A percentile compares a stretch with the other conserved stretches of the same genome.
These are phyloP conservation scores for Plantago coronopus DNA, from an alignment of 305 asterid genomes.

Conservation along the genomic window DNA sequence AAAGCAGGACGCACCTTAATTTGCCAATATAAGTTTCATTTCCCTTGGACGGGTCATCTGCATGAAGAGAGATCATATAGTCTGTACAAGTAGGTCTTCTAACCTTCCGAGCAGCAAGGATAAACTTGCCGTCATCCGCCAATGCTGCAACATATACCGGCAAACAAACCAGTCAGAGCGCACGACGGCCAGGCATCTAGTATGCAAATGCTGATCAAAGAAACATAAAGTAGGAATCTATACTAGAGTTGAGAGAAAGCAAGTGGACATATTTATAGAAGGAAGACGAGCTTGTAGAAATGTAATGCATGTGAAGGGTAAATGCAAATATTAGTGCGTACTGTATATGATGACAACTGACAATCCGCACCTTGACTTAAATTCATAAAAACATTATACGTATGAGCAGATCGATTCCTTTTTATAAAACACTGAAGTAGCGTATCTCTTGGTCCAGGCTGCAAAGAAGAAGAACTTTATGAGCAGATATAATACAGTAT, in stretches of 20 bases:
- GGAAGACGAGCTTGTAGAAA: background rate
- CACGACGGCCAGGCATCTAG: background rate
- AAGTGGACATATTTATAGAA: too few relatives aligned
- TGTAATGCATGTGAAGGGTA: background rate
- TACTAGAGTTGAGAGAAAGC: background rate
- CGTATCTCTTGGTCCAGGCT: constrained; percentile 94
- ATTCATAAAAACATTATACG: constrained; percentile 66
- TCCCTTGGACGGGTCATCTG: constrained; percentile 62
- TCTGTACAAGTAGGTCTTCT: constrained; percentile 84
- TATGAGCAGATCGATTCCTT: constrained; percentile 62
- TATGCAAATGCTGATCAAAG: background rate
- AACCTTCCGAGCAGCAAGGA: constrained; percentile 80
- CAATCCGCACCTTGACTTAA: constrained; percentile 63
- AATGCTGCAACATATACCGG: constrained; percentile 53
- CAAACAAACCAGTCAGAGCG: constrained; percentile 12
- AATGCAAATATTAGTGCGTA: background rate
- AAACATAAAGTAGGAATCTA: background rate
- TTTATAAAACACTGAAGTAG: constrained; percentile 80
- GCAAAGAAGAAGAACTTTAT: constrained; percentile 32
- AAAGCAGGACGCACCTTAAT: constrained; percentile 50
- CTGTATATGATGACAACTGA: background rate
- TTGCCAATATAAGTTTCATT: constrained; percentile 63
- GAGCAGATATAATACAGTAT: constrained; percentile 6
- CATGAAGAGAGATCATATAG: constrained; percentile 63
- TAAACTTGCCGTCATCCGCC: constrained; percentile 89